These are phyloP conservation scores for Pisolithus thermaeus DNA, from an alignment of 1,284 basidiomycete genomes.

Conservation along the genomic window DNA sequence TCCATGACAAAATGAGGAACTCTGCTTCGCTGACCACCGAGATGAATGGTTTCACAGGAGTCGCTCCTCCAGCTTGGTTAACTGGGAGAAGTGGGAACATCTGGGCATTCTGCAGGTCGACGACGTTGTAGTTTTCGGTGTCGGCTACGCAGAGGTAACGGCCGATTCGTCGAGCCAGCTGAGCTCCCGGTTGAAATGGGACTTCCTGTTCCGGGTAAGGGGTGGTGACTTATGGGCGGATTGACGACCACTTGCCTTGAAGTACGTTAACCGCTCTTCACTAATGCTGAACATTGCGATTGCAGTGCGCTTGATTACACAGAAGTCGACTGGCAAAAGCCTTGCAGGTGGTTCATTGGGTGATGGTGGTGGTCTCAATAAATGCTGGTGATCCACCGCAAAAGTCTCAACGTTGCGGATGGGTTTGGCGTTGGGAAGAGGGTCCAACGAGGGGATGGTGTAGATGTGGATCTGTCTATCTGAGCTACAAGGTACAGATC, in stretches of 20 bases:
- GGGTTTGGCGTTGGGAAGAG: conserved; percentile 63
- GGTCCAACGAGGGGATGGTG: conserved; percentile 72
- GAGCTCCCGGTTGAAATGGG: conserved; percentile 61
- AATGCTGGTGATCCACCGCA: conserved; percentile 75
- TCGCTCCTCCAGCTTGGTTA: conserved; percentile 52
- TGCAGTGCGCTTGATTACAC: conserved; percentile 66
- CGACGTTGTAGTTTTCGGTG: conserved; percentile 64
- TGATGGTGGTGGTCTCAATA: conserved; percentile 47
- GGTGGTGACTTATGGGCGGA: conserved; percentile 20
- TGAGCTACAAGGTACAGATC: conserved; percentile 22
- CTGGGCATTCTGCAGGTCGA: conserved; percentile 67
- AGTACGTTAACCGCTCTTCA: conserved; percentile 26
- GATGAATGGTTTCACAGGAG: conserved; percentile 62
- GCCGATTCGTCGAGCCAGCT: conserved; percentile 60
- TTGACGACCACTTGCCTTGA: conserved; percentile 20
- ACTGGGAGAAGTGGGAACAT: conserved; percentile 72
- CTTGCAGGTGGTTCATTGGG: conserved; percentile 33
- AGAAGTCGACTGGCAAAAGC: conserved; percentile 65
- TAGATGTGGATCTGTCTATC: conserved; percentile 80
- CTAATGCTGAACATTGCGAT: conserved; percentile 58
- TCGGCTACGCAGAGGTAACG: conserved; percentile 73
- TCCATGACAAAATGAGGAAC: conserved; percentile 76
- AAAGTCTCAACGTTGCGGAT: conserved; percentile 75
- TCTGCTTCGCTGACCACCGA: conserved; percentile 72
- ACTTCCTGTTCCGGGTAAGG: conserved; percentile 66